These are phyloP conservation scores for Fulvia fulva DNA, from an alignment of 2,329 filamentous ascomycete species.

Conservation along the genomic window DNA sequence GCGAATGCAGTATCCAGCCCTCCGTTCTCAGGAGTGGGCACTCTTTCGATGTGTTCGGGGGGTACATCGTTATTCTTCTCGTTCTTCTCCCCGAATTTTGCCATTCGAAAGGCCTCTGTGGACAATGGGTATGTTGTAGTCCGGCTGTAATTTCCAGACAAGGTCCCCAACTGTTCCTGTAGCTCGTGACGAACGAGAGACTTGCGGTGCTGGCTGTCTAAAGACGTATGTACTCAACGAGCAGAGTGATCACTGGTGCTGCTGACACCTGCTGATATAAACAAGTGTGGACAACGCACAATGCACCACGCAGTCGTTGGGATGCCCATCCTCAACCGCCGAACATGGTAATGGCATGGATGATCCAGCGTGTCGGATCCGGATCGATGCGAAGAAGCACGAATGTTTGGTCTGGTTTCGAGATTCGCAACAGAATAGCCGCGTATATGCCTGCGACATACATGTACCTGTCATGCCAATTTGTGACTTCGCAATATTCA, in stretches of 20 bases:
- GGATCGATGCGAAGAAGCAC: not conserved
- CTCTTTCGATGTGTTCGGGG: not conserved
- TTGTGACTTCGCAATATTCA: not conserved
- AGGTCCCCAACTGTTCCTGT: not conserved
- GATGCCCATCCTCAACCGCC: not conserved
- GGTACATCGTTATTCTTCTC: not conserved
- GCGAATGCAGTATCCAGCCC: constrained; percentile 5
- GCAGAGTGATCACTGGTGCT: not conserved
- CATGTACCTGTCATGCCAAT: not conserved
- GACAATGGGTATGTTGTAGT: no score
- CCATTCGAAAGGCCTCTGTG: no score
- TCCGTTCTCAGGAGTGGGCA: not conserved
- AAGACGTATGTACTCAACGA: no score
- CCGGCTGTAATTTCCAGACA: not conserved
- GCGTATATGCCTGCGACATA: not conserved
- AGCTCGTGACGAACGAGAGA: not conserved
- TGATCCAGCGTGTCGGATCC: not conserved
- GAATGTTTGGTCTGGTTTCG: not conserved
- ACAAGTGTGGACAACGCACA: not conserved
- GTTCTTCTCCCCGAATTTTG: not conserved
- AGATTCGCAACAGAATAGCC: not conserved
- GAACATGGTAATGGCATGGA: not conserved
- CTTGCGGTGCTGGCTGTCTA: not conserved
- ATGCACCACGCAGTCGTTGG: not conserved
- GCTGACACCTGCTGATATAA: not conserved